A percentile compares a stretch with the other conserved stretches of the same genome.
Evolutionary conservation across 2,329 filamentous ascomycete species (phyloP).

Genomic region (Aureobasidium sp.): DNA sequence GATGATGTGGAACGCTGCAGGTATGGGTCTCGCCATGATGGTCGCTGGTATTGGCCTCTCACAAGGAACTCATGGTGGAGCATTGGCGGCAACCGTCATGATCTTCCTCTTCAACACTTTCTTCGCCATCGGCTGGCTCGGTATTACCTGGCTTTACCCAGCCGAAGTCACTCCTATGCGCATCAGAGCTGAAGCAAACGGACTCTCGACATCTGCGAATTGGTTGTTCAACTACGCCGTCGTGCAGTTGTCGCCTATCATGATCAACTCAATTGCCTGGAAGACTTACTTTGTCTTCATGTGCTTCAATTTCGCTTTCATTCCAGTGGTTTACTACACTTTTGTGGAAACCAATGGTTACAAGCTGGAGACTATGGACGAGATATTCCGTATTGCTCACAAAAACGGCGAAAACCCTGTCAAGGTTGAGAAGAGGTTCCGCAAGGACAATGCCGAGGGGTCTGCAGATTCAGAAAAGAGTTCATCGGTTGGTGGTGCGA

Average conservation of each 20-base stretch:
- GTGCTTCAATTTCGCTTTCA: conserved; percentile 51
- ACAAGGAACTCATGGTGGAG: background rate
- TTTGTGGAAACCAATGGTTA: conserved; percentile 19
- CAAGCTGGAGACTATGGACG: conserved; percentile 23
- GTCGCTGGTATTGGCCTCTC: conserved; percentile 15
- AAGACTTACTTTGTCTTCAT: conserved; percentile 58
- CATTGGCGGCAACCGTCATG: conserved; percentile 26
- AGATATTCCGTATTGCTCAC: conserved; percentile 22
- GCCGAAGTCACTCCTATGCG: conserved; percentile 26
- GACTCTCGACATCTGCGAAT: conserved; percentile 42
- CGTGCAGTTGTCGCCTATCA: conserved; percentile 41
- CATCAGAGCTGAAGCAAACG: conserved; percentile 27
- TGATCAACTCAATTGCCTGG: conserved; percentile 48
- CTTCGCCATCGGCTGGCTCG: conserved; percentile 28
- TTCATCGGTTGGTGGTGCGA: background rate
- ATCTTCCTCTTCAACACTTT: conserved; percentile 30
- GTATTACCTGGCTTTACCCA: conserved; percentile 28
- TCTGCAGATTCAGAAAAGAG: background rate
- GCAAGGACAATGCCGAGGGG: conserved; percentile 14
- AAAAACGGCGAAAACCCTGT: conserved; percentile 23
- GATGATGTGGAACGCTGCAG: conserved; percentile 20
- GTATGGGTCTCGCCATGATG: conserved; percentile 19
- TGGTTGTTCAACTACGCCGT: conserved; percentile 49
- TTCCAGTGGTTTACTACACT: conserved; percentile 34
- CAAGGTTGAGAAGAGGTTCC: conserved; percentile 17